Percentiles rank a stretch among this genome's conserved stretches.
Evolutionary conservation across 2,329 filamentous ascomycete genomes (phyloP).

Genomic region (Sporothrix schenckii): DNA sequence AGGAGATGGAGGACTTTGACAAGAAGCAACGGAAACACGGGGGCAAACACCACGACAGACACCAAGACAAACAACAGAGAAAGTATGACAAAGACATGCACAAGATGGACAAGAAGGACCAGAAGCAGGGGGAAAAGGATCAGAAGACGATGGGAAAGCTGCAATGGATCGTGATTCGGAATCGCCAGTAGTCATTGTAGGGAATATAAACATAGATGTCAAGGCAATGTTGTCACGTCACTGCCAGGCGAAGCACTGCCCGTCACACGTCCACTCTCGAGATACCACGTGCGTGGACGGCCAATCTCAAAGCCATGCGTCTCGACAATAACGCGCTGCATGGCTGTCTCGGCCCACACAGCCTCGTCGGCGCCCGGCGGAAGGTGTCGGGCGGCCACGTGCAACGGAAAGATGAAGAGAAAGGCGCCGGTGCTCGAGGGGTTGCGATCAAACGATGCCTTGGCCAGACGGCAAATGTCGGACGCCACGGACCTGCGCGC

Average conservation of each 20-base stretch:
- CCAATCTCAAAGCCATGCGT: conserved; percentile 19
- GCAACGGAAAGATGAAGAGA: conserved; percentile 4
- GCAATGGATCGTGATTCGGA: conserved; percentile 2
- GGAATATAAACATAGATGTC: not conserved
- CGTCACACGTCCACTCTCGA: not conserved
- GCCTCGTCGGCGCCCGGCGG: not conserved
- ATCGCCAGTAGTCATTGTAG: not conserved
- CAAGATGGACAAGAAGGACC: not conserved
- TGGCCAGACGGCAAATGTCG: conserved; percentile 13
- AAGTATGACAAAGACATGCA: conserved; percentile 8
- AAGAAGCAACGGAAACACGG: not conserved
- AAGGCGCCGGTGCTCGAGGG: conserved; percentile 2
- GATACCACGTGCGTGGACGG: not conserved
- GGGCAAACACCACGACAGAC: not conserved
- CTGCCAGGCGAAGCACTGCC: not conserved
- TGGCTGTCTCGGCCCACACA: not conserved
- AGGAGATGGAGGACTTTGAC: conserved; percentile 1
- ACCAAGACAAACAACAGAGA: not conserved
- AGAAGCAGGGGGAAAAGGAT: not conserved
- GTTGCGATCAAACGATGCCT: not conserved
- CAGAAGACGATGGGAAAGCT: conserved; percentile 7
- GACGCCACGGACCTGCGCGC: not conserved
- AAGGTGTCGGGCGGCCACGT: not conserved
- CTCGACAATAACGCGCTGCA: conserved; percentile 16
- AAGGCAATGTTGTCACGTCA: not conserved